Evolutionary conservation across 129 eudicot genomes (phyloP).

Genomic region (Apium graveolens): DNA sequence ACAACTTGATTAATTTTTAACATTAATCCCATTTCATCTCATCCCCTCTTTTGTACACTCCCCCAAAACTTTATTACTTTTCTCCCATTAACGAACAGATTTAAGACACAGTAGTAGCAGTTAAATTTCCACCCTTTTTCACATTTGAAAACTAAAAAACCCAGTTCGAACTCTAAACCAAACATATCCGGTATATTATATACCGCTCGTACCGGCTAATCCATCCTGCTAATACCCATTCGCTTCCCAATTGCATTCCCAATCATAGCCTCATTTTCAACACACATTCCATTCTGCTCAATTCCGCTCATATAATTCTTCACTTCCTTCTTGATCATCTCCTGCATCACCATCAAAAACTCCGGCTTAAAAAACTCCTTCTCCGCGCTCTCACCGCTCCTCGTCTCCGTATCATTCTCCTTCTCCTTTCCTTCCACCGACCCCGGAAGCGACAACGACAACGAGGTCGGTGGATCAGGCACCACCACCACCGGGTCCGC

Average conservation of each 20-base stretch:
- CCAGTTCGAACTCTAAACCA: too few species aligned
- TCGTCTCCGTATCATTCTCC: neutral
- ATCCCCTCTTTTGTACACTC: slow-evolving; percentile 5
- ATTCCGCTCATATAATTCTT: slow-evolving; percentile 49
- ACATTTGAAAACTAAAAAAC: too few species aligned
- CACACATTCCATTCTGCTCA: slow-evolving; percentile 34
- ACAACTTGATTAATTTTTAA: neutral
- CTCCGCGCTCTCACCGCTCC: slow-evolving; percentile 13
- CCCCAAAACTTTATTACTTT: slow-evolving; percentile 8
- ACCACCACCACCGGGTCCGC: neutral
- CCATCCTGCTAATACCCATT: slow-evolving; percentile 56
- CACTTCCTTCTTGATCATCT: slow-evolving; percentile 71
- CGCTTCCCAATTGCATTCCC: slow-evolving; percentile 48
- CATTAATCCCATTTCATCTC: neutral
- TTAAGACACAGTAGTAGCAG: neutral
- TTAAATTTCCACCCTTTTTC: neutral
- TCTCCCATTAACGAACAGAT: neutral
- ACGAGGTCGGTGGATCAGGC: slow-evolving; percentile 32
- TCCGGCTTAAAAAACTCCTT: slow-evolving; percentile 49
- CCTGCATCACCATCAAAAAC: slow-evolving; percentile 65
- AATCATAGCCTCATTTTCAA: slow-evolving; percentile 37
- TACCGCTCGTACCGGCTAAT: slow-evolving; percentile 20
- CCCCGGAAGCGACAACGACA: slow-evolving; percentile 48
- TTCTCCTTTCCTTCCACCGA: slow-evolving; percentile 12
- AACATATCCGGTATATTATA: too few species aligned